These are phyloP conservation scores for Martensiomyces pterosporus DNA, from an alignment of 192 early-diverging fungal genomes.

Conservation along the genomic window DNA sequence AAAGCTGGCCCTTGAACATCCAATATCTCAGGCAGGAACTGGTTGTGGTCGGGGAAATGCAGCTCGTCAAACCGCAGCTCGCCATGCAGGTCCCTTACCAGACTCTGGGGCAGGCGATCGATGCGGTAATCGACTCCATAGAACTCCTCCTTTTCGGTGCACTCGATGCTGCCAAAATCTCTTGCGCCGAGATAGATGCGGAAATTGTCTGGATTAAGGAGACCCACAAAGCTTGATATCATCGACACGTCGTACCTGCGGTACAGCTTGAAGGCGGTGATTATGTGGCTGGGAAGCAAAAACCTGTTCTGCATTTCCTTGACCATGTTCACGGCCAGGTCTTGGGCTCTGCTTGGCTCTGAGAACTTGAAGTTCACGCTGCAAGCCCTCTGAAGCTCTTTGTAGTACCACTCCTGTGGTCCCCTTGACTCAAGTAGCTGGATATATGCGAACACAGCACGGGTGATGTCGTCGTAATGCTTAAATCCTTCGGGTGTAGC, in stretches of 20 bases:
- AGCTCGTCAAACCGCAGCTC: neutral
- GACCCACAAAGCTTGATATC: constrained; percentile 57
- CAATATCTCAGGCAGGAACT: neutral
- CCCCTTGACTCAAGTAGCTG: constrained; percentile 15
- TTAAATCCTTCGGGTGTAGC: constrained; percentile 18
- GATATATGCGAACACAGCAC: constrained; percentile 28
- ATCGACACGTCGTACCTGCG: constrained; percentile 55
- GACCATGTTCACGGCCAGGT: constrained; percentile 58
- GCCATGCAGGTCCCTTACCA: constrained; percentile 5
- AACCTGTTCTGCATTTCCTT: constrained; percentile 65
- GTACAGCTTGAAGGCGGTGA: constrained; percentile 63
- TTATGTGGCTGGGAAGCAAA: constrained; percentile 54
- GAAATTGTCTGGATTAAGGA: constrained; percentile 55
- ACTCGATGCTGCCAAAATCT: constrained; percentile 15
- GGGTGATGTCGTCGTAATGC: constrained; percentile 24
- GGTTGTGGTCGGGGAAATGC: neutral
- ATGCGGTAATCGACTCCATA: constrained; percentile 75
- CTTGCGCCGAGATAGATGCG: constrained; percentile 30
- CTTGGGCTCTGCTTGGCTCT: constrained; percentile 54
- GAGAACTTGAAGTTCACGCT: constrained; percentile 54
- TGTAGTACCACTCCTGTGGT: constrained; percentile 26
- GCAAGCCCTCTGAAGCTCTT: constrained; percentile 30
- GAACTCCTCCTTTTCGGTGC: constrained; percentile 55
- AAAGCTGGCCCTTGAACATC: too few relatives aligned
- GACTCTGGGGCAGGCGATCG: constrained; percentile 33